These are phyloP conservation scores for Haematococcus lacustris DNA, from an alignment of 139 green algal species.

Conservation along the genomic window DNA sequence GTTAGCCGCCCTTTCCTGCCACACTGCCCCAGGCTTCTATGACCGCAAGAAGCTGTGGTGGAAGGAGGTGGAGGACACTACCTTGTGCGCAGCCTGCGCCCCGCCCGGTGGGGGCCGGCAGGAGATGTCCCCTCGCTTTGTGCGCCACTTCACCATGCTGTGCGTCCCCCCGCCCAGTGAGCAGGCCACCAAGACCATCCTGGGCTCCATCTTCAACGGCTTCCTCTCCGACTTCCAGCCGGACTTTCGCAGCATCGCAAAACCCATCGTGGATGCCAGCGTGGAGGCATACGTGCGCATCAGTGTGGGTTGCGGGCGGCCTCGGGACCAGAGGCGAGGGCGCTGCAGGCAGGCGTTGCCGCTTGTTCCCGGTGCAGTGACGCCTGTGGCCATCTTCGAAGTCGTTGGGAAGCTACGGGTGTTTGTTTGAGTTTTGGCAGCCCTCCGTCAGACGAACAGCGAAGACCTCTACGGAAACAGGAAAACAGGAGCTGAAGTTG, in stretches of 20 bases:
- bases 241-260: conserved; percentile 36
- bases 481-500: too few relatives aligned
- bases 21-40: too few relatives aligned
- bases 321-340: too few relatives aligned
- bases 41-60: conserved; percentile 81
- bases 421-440: too few relatives aligned
- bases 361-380: too few relatives aligned
- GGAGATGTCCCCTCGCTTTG: conserved; percentile 65
- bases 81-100: conserved; percentile 60
- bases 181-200: conserved; percentile 65
- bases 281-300: conserved; percentile 61
- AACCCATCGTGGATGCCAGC: conserved; percentile 55
- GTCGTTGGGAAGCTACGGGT: too few relatives aligned
- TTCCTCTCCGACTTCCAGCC: conserved; percentile 62
- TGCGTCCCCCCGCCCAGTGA: conserved; percentile 58
- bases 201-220: conserved; percentile 65
- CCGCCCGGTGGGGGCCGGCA: conserved; percentile 69
- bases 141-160: conserved; percentile 80
- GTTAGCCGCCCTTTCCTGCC: too few relatives aligned
- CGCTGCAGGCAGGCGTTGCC: too few relatives aligned
- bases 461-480: too few relatives aligned
- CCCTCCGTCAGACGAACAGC: too few relatives aligned
- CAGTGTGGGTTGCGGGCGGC: conserved; percentile 11
- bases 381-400: too few relatives aligned
- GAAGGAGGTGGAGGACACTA: conserved; percentile 81